These are phyloP conservation scores for Capronia coronata DNA, from an alignment of 2,329 filamentous ascomycete genomes.

Conservation along the genomic window DNA sequence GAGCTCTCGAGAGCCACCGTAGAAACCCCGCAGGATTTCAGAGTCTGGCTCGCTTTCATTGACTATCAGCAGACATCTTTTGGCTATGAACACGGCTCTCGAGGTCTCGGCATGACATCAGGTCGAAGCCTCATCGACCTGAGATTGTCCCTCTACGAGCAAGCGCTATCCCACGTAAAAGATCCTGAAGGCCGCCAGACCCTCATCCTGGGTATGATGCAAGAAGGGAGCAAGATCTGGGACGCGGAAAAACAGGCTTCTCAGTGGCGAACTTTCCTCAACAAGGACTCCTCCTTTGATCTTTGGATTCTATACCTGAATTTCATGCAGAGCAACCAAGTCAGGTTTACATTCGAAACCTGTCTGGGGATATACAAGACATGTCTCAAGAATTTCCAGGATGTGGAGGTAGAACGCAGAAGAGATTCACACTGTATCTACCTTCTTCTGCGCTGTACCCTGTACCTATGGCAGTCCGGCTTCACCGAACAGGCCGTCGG, in stretches of 20 bases:
- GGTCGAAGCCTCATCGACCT: constrained; percentile 65
- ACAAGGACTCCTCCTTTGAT: constrained; percentile 52
- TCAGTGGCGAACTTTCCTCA: constrained; percentile 60
- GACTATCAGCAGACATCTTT: constrained; percentile 63
- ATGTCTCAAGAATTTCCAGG: constrained; percentile 45
- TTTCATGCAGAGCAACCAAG: constrained; percentile 61
- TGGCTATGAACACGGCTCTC: constrained; percentile 33
- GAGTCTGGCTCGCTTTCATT: constrained; percentile 72
- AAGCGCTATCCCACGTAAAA: constrained; percentile 59
- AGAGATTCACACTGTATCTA: constrained; percentile 49
- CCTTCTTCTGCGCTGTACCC: constrained; percentile 66
- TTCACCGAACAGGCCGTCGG: constrained; percentile 70
- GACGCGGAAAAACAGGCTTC: constrained; percentile 53
- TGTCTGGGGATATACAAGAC: constrained; percentile 55
- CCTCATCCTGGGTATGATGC: constrained; percentile 63
- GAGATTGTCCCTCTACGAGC: constrained; percentile 71
- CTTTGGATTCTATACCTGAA: constrained; percentile 71
- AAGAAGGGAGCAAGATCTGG: constrained; percentile 70
- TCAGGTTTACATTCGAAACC: constrained; percentile 61
- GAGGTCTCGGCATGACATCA: constrained; percentile 33
- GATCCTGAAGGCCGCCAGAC: constrained; percentile 46
- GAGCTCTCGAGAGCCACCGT: constrained; percentile 60
- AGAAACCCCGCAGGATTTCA: constrained; percentile 58
- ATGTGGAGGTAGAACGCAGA: neutral
- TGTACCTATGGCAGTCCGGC: constrained; percentile 68